Evolutionary conservation across 306 rosid genomes (phyloP).

Genomic region (Malus asiatica): DNA sequence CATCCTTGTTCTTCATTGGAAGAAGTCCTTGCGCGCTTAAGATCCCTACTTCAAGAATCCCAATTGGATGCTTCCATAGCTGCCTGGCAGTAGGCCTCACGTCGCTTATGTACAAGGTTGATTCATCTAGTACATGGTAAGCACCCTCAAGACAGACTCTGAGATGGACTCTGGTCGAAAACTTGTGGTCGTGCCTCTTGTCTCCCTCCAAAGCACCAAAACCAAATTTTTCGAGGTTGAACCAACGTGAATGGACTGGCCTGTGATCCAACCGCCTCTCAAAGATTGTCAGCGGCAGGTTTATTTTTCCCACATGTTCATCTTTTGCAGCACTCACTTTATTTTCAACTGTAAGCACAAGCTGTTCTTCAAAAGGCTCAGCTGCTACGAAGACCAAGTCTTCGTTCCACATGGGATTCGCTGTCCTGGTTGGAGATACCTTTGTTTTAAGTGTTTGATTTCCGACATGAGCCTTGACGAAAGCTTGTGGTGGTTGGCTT

Average conservation of each 20-base stretch:
- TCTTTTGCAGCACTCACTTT: slow-evolving; percentile 46
- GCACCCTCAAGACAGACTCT: slow-evolving; percentile 81
- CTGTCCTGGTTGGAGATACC: slow-evolving; percentile 40
- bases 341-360: slow-evolving; percentile 53
- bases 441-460: slow-evolving; percentile 64
- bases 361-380: slow-evolving; percentile 73
- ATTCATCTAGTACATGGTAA: slow-evolving; percentile 79
- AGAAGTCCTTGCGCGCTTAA: slow-evolving; percentile 74
- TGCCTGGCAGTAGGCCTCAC: slow-evolving; percentile 70
- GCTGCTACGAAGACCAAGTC: slow-evolving; percentile 76
- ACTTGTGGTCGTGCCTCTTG: slow-evolving; percentile 54
- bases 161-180: slow-evolving; percentile 50
- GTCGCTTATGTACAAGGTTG: slow-evolving; percentile 72
- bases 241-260: slow-evolving; percentile 56
- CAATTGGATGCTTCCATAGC: slow-evolving; percentile 79
- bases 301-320: slow-evolving; percentile 40
- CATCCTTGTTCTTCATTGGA: slow-evolving; percentile 62
- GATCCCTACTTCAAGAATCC: slow-evolving; percentile 83
- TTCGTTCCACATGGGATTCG: slow-evolving; percentile 70
- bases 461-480: slow-evolving; percentile 64
- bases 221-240: slow-evolving; percentile 58
- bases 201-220: slow-evolving; percentile 69
- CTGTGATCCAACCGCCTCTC: slow-evolving; percentile 72
- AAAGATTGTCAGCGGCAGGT: slow-evolving; percentile 35
- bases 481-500: slow-evolving; percentile 56